A percentile compares a stretch with the other conserved stretches of the same genome.
Conservation (phyloP, 2,329 filamentous ascomycete genomes). For the Exophiala phaeomuriformis region DNA sequence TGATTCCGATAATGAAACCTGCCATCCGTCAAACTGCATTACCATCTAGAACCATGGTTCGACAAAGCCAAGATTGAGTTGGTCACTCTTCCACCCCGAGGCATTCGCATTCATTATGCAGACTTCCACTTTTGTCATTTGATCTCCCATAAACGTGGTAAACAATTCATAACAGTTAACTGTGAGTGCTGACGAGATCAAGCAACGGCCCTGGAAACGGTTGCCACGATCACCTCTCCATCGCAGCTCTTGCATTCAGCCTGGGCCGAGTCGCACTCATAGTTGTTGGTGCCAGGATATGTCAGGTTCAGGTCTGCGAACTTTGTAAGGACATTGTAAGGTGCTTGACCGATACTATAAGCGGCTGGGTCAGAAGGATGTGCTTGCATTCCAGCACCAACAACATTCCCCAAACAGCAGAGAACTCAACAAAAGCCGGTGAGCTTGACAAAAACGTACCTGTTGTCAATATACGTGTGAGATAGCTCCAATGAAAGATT, state of each 20-base stretch:
- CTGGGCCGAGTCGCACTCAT: constrained; percentile 18
- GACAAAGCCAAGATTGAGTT: not conserved
- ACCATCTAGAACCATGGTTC: not conserved
- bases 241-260: constrained; percentile 17
- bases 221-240: constrained; percentile 17
- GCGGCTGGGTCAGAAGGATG: not conserved
- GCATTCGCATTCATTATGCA: not conserved
- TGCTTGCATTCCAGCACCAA: no score
- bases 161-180: not conserved
- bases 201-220: constrained; percentile 16
- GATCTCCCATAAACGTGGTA: not conserved
- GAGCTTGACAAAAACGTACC: constrained; percentile 2
- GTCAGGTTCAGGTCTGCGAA: constrained; percentile 19
- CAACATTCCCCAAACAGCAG: no score
- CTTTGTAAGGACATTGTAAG: constrained; percentile 24
- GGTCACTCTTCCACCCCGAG: not conserved
- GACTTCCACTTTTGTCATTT: not conserved
- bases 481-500: constrained; percentile 19
- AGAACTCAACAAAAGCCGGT: no score
- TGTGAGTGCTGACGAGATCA: not conserved
- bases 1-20: no score
- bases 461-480: constrained; percentile 23
- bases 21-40: not conserved
- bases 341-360: constrained; percentile 16
- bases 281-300: constrained; percentile 16